Base-by-base conservation (phyloP, 208 protist genomes). In the Acanthamoeba triangularis region DNA sequence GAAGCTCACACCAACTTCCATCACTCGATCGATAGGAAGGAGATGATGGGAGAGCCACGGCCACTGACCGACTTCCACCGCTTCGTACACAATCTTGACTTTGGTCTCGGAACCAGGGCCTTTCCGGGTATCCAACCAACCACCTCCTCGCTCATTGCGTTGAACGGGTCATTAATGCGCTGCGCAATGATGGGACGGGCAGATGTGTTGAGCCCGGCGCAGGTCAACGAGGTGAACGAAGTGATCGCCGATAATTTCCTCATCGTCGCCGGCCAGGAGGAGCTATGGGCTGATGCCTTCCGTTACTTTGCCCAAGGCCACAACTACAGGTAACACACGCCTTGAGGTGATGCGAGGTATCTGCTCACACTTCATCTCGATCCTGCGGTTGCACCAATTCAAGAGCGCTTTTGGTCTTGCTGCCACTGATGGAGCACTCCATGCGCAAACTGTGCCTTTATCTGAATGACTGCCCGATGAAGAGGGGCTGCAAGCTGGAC, bases 401-500 rank as follows among this genome's bases (percentile, higher is more conserved):
- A 13, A 93, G 87, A 37, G 61, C 87, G 65, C 35, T 93, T 0
- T 44, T 93, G 14, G 65, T 93, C n/a, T 23, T 93, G 23, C 59
- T 93, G 16, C 87, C 87, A 7, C 33, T 93, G 59, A 56, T 93
- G 52, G 87, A 93, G 59, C 87, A 93, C 59, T 59, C 87, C n/a
- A 93, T 93, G 87, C 87, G 87, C 65, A 93, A 93, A 59, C 61
- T 93, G 49, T 93, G 65, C 65, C 87, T 93, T 11, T 93, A 69
- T 25, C 18, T 93, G 30, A 93, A 93, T 16, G 65, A 93, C 33
- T 93, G 87, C 65, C 87, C 87, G 0, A 41, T 76, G 35, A 28
- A 30, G 1, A 5, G 87, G 23, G 87, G 87, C 25, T 69, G 56
- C 65, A 93, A 93, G 87, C 41, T 93, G 28, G 87, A 93, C 87